phyloP scores from a whole-genome alignment of 1,284 basidiomycete species.

The Cryptococcus hybrid region DNA sequence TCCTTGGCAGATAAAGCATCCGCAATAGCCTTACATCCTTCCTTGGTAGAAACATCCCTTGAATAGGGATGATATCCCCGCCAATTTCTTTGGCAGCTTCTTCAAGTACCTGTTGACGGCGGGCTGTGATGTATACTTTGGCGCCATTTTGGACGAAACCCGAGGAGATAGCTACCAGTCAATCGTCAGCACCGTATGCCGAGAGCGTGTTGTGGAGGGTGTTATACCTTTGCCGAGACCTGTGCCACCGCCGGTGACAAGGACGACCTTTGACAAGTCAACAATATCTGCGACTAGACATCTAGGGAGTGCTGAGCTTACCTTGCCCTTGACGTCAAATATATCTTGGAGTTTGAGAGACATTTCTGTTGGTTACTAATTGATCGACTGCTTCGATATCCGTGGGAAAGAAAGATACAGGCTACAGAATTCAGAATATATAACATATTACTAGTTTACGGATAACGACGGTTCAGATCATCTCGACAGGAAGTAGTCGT shows the following conservation, averaged over 20 bases:
- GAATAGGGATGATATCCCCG: constrained; percentile 34
- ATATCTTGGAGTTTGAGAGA: constrained; percentile 23
- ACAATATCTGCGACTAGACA: background rate
- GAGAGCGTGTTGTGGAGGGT: background rate
- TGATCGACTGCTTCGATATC: no score
- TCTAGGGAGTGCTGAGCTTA: background rate
- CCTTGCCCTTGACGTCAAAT: constrained; percentile 27
- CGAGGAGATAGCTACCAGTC: constrained; percentile 32
- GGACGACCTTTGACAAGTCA: constrained; percentile 11
- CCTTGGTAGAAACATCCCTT: constrained; percentile 46
- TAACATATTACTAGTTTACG: no score
- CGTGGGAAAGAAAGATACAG: no score
- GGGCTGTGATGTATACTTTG: constrained; percentile 49
- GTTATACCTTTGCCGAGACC: constrained; percentile 20
- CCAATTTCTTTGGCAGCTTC: constrained; percentile 39
- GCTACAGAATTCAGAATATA: no score
- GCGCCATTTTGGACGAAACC: constrained; percentile 48
- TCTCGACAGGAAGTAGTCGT: no score
- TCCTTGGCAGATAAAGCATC: constrained; percentile 31
- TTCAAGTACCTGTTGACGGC: constrained; percentile 44
- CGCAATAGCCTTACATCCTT: constrained; percentile 33
- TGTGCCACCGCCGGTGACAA: constrained; percentile 29
- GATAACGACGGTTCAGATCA: no score
- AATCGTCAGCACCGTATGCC: background rate
- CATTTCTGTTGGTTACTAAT: no score